A percentile compares a stretch with the other conserved stretches of the same genome.
phyloP scores from a whole-genome alignment of 345 rosid species.

The Crucihimalaya himalaica region DNA sequence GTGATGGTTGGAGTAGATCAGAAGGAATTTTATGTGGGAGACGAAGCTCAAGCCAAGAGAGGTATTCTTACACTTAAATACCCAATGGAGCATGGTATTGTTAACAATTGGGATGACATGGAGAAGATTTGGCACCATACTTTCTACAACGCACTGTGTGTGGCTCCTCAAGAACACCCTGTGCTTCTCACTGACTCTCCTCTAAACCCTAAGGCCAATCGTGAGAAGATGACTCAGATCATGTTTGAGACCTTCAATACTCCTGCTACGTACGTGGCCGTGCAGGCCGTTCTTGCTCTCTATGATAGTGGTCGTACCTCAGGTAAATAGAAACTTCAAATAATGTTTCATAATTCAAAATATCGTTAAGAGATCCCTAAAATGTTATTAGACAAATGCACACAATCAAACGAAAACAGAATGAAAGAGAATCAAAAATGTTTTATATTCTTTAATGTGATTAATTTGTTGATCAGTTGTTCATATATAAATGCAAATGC shows the following conservation, averaged over 20 bases:
- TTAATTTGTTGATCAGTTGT: no score
- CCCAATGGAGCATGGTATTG: slow-evolving; percentile 28
- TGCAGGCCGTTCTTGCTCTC: slow-evolving; percentile 53
- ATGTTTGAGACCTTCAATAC: slow-evolving; percentile 26
- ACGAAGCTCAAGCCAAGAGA: slow-evolving; percentile 29
- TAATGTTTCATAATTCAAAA: not conserved
- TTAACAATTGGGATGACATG: slow-evolving; percentile 37
- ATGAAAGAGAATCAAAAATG: no score
- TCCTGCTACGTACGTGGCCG: slow-evolving; percentile 50
- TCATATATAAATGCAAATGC: not conserved
- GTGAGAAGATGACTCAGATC: slow-evolving; percentile 33
- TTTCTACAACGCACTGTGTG: slow-evolving; percentile 6
- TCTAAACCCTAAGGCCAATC: slow-evolving; percentile 24
- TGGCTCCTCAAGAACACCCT: slow-evolving; percentile 16
- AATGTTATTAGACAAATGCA: not conserved
- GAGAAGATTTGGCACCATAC: slow-evolving; percentile 32
- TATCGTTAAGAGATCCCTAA: not conserved
- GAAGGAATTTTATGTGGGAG: slow-evolving; percentile 8
- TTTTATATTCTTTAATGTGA: no score
- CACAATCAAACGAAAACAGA: no score
- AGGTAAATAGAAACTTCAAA: slow-evolving; percentile 16
- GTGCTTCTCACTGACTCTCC: slow-evolving; percentile 32
- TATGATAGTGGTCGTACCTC: slow-evolving; percentile 60
- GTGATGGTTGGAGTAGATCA: not conserved
- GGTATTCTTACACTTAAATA: slow-evolving; percentile 17